Base-by-base conservation (phyloP, 148 eudicot species). In the Heliosperma pusillum region DNA sequence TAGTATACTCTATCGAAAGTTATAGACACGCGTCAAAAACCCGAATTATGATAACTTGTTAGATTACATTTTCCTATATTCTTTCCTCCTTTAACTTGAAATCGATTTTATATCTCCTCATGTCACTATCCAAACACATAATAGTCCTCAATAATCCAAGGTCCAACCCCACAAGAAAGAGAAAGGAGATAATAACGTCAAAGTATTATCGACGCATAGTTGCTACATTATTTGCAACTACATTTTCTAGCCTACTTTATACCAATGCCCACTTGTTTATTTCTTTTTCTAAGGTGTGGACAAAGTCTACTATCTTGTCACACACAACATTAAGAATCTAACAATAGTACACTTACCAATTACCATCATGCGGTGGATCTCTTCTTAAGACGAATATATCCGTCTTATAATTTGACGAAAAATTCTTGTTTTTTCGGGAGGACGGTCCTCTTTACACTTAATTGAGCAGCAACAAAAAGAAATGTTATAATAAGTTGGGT, bases 261-360 rank as follows among this genome's bases (percentile, higher is more conserved):
- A 9, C 11, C 12, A 9, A 59, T 22, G 26, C 11, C 13, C 20
- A 12, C 20, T 10, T 21, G 47, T 40, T 33, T 64, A 12, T 19
- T 65, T 66, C 70, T 66, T 66, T 66, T 66, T 52, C 40, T 66
- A 33, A 66, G 19, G 52, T 40, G 52, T 52, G 73, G 73, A 70
- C 59, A 70, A 70, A 7, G 36, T 70, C 36, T 50, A 70, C 29
- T 70, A 40, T 70, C 73, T 44, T 70, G 59, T 70, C 73, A 70
- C 30, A 50, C 59, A 25, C 59, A 22, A 44, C 59, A 70, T 26
- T 47, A 2, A 15, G 73, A 70, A 70, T 70, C 73, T 24, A 70
- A 47, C 29, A 15, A 70, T 45, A 47, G 57, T 47, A 70, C 59
- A 70, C n/a, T 25, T 70, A 26, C 13, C 36, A 45, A 12, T 24